Evolutionary conservation across 371 early-diverging fungal genomes (phyloP).

Genomic region (Mucor velutinosus): DNA sequence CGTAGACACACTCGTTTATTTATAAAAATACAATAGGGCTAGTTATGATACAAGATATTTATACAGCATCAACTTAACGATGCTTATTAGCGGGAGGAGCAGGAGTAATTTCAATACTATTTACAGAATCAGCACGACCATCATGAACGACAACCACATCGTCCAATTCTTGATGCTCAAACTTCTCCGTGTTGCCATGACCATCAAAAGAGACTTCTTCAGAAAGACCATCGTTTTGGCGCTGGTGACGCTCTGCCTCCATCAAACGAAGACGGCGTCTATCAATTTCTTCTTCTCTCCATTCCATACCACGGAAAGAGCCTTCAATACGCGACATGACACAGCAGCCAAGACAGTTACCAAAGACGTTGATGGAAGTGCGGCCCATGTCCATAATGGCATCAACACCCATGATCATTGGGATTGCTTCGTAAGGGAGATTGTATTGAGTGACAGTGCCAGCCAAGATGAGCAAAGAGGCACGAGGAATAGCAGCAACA

Average conservation of each 20-base stretch:
- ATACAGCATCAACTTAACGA: background rate
- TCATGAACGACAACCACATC: conserved; percentile 11
- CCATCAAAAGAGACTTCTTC: conserved; percentile 6
- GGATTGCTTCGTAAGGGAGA: conserved; percentile 62
- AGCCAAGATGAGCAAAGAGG: conserved; percentile 50
- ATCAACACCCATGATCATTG: conserved; percentile 74
- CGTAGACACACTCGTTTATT: no score
- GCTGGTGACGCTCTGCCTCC: conserved; percentile 1
- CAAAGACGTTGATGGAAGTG: conserved; percentile 71
- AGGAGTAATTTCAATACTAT: conserved; percentile 7
- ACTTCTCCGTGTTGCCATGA: background rate
- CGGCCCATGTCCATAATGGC: conserved; percentile 84
- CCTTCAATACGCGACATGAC: conserved; percentile 78
- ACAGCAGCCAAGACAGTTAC: conserved; percentile 75
- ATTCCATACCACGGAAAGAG: conserved; percentile 61
- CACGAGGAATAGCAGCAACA: conserved; percentile 81
- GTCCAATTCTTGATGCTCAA: background rate
- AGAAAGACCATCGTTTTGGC: conserved; percentile 6
- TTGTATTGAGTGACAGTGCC: conserved; percentile 42
- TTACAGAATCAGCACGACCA: background rate
- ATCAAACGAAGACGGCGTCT: conserved; percentile 20
- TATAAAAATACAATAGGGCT: background rate
- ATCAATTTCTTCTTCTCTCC: conserved; percentile 43
- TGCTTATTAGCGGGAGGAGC: background rate
- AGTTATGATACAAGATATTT: background rate